A percentile compares a stretch with the other conserved stretches of the same genome.
These are phyloP conservation scores for Leccinum variabile DNA, from an alignment of 1,284 basidiomycete genomes.

Conservation along the genomic window DNA sequence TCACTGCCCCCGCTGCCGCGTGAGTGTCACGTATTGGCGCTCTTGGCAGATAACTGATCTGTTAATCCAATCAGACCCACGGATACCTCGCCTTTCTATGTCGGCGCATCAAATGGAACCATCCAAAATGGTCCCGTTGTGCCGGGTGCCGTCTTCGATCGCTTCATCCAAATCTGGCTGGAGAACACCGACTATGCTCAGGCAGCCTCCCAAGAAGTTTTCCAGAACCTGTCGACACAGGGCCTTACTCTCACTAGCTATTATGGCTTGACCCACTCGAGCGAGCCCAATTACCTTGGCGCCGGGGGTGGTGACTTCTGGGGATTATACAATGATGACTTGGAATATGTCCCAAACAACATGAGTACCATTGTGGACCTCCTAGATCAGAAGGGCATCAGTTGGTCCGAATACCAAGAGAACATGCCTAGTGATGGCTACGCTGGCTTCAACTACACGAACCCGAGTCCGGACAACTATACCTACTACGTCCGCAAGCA, in stretches of 20 bases:
- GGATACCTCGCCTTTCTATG: constrained; percentile 28
- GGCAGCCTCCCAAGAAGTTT: constrained; percentile 38
- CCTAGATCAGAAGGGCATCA: constrained; percentile 58
- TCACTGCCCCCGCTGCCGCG: constrained; percentile 29
- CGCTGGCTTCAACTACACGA: constrained; percentile 47
- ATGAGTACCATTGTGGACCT: constrained; percentile 55
- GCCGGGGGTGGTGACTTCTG: constrained; percentile 57
- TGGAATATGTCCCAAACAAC: constrained; percentile 37
- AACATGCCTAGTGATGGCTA: constrained; percentile 60
- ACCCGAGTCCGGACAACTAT: constrained; percentile 35
- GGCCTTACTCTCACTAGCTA: constrained; percentile 55
- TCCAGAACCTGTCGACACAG: constrained; percentile 50
- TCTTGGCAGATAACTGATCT: constrained; percentile 4
- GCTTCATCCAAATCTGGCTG: constrained; percentile 53
- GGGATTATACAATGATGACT: constrained; percentile 50
- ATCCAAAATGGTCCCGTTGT: constrained; percentile 25
- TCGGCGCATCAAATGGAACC: constrained; percentile 26
- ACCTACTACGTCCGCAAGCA: constrained; percentile 60
- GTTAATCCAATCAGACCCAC: constrained; percentile 21
- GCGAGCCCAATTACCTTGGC: constrained; percentile 61
- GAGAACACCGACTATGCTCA: constrained; percentile 54
- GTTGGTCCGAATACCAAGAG: constrained; percentile 59
- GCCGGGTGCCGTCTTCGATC: constrained; percentile 49
- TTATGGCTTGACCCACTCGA: constrained; percentile 62
- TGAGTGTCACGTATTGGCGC: constrained; percentile 13